Evolutionary conservation across 2,329 filamentous ascomycete species (phyloP).

Genomic region (Claviceps spartinae): DNA sequence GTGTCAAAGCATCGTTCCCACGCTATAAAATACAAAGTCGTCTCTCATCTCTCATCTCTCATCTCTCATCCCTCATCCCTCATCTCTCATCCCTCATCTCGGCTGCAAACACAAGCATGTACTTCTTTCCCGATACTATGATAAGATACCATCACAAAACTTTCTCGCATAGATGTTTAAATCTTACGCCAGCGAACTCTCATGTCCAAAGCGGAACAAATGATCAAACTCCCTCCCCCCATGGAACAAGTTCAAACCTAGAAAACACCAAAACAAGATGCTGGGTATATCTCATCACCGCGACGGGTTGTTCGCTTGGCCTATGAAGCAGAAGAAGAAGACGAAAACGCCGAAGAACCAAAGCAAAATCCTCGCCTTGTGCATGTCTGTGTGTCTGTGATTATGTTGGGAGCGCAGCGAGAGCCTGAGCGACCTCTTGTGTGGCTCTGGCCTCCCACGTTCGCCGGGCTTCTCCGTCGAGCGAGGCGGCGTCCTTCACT

Average conservation of each 20-base stretch:
- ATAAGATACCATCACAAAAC: conserved; percentile 5
- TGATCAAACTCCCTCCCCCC: neutral
- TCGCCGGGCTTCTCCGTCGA: conserved; percentile 53
- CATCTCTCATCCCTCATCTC: conserved; percentile 2
- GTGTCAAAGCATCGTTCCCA: conserved; percentile 5
- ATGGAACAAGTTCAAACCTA: conserved; percentile 11
- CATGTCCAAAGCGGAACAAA: conserved; percentile 5
- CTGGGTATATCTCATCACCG: conserved; percentile 20
- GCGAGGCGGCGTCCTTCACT: conserved; percentile 36
- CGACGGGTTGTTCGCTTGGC: conserved; percentile 1
- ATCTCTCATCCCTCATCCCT: conserved; percentile 1
- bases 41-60: conserved; percentile 1
- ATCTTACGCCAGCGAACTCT: conserved; percentile 7
- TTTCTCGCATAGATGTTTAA: conserved; percentile 4
- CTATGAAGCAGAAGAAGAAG: conserved; percentile 2
- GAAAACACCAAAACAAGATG: neutral
- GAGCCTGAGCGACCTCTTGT: conserved; percentile 64
- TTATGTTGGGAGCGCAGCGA: conserved; percentile 43
- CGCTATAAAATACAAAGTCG: conserved; percentile 8
- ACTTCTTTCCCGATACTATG: conserved; percentile 5
- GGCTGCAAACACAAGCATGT: conserved; percentile 4
- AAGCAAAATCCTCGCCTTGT: conserved; percentile 13
- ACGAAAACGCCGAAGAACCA: conserved; percentile 17
- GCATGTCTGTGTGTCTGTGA: conserved; percentile 13
- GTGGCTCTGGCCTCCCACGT: conserved; percentile 65